Base-by-base conservation (phyloP, 257 asterid genomes). In the Solanum medicagineum region DNA sequence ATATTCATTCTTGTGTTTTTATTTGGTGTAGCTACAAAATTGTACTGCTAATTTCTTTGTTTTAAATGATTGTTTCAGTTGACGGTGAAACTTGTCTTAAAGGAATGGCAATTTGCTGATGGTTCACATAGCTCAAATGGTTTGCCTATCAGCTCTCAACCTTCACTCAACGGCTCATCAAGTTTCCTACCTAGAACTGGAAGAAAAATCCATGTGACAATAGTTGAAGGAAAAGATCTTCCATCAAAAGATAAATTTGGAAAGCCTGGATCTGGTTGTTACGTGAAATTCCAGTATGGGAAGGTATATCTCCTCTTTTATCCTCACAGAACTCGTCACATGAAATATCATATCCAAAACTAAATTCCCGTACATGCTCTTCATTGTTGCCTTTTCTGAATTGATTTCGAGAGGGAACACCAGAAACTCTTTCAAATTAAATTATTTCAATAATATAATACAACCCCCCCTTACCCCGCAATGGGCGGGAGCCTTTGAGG, bases 51-150 rank as follows among this genome's bases (percentile, higher is more conserved):
- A 82, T 57, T 84, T 85, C 51, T 62, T 86, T 83, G 56, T 68
- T 77, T 81, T 70, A 57, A 86, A 85, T 86, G 60, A 66, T 69
- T 54, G 89, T 80, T 89, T 92, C 98, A 97, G 99, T 87, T 97
- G 92, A 88, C 91, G 0, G 94, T 95, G 90, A 95, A 91, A 90
- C 98, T 97, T 71, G 89, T 90, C 71, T 90, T 95, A 84, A 97
- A 97, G 86, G 99, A 97, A 90, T 97, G 99, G 99, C 96, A 93
- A 68, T 97, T 92, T 91, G 87, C 99, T 53, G 99, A 97, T 88
- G 99, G 98, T 62, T 92, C 95, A 22, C 94, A 89, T 81, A 91
- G 92, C 94, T 86, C 70, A 55, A 86, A 85, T 70, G 88, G 80
- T 87, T 83, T 89, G 17, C 87, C 86, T 74, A 57, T 86, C 29